A percentile compares a stretch with the other conserved stretches of the same genome.
phyloP scores from a whole-genome alignment of 2,329 filamentous ascomycete genomes.

The Trichoderma polysporum region DNA sequence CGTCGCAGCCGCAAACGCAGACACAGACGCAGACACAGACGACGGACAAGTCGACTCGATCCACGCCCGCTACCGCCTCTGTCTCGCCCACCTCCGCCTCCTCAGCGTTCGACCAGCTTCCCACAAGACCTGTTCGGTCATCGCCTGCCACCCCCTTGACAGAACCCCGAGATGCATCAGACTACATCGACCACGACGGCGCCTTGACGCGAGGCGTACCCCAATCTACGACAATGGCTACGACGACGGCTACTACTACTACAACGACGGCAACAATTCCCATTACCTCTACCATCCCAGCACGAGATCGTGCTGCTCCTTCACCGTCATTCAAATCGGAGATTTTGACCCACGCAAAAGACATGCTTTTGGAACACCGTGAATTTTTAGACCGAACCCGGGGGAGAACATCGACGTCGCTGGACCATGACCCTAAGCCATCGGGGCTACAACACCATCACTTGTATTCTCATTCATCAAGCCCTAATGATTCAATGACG shows the following conservation, averaged over 20 bases:
- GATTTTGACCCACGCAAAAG: slow-evolving; percentile 36
- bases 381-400: slow-evolving; percentile 34
- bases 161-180: slow-evolving; percentile 36
- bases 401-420: slow-evolving; percentile 34
- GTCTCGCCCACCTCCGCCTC: background rate
- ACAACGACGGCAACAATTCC: slow-evolving; percentile 29
- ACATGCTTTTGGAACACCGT: slow-evolving; percentile 38
- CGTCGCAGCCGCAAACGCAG: background rate
- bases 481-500: slow-evolving; percentile 30
- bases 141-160: slow-evolving; percentile 1
- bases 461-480: slow-evolving; percentile 29
- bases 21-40: background rate
- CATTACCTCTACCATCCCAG: slow-evolving; percentile 30
- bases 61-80: background rate
- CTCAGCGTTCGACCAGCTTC: background rate
- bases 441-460: slow-evolving; percentile 24
- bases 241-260: slow-evolving; percentile 25
- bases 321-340: slow-evolving; percentile 36
- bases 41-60: background rate
- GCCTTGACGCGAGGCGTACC: slow-evolving; percentile 36
- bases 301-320: slow-evolving; percentile 33
- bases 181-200: slow-evolving; percentile 37
- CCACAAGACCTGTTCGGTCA: background rate
- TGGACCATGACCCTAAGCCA: slow-evolving; percentile 36
- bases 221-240: slow-evolving; percentile 34